Conservation (phyloP, 2,329 filamentous ascomycete species). For the Pestalotiopsis sp. region DNA sequence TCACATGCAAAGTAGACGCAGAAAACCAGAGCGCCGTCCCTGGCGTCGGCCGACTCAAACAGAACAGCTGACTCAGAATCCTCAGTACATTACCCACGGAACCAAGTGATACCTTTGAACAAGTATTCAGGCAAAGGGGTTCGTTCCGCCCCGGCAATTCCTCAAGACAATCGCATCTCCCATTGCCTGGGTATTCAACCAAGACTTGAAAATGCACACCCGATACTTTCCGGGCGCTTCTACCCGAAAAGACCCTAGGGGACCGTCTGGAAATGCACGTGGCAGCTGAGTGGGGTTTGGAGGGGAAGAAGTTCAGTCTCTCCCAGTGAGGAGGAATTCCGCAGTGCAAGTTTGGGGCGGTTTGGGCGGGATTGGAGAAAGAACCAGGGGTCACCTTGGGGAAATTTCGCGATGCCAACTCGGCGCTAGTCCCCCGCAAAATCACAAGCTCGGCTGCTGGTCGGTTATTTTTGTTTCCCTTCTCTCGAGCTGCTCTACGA, state of each 20-base stretch:
- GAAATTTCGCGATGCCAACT: neutral
- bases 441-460: conserved; percentile 59
- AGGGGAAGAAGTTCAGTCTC: neutral
- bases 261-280: neutral
- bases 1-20: neutral
- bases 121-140: neutral
- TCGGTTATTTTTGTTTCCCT: conserved; percentile 44
- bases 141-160: neutral
- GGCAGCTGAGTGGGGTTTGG: neutral
- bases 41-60: neutral
- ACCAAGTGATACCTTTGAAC: neutral
- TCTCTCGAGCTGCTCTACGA: too few relatives aligned
- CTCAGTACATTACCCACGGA: neutral
- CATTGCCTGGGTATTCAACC: neutral
- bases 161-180: neutral
- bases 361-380: too few relatives aligned
- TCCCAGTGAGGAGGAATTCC: too few relatives aligned
- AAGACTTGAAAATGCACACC: neutral
- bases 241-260: neutral
- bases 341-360: too few relatives aligned
- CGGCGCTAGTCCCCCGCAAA: conserved; percentile 45
- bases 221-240: neutral
- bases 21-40: neutral
- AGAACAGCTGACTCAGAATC: neutral
- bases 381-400: too few relatives aligned